phyloP scores from a whole-genome alignment of 495 filamentous ascomycete genomes.

The Penicillium turbatum region DNA sequence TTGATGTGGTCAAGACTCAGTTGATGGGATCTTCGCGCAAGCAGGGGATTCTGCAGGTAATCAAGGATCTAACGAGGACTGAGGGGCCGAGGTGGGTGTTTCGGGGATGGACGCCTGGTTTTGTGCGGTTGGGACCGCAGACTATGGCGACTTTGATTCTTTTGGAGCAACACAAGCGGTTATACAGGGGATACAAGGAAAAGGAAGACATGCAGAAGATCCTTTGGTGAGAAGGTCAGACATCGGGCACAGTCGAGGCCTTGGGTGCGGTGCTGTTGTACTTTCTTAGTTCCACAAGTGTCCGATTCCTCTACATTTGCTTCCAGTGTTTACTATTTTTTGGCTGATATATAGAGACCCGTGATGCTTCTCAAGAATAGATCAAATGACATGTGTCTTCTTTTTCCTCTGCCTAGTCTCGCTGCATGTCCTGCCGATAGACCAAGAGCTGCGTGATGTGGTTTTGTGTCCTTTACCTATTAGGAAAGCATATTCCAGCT shows the following conservation, averaged over 20 bases:
- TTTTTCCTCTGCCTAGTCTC: too few relatives aligned
- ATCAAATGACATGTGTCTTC: too few relatives aligned
- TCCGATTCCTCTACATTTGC: background rate
- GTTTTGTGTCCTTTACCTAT: too few relatives aligned
- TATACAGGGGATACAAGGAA: constrained; percentile 34
- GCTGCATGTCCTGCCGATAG: too few relatives aligned
- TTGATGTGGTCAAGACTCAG: constrained; percentile 87
- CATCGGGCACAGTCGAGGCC: background rate
- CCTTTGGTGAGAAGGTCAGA: background rate
- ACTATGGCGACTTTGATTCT: constrained; percentile 85
- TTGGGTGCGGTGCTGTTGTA: background rate
- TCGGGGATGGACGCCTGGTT: constrained; percentile 85
- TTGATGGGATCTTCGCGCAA: constrained; percentile 54
- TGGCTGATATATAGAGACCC: background rate
- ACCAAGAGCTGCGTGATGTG: too few relatives aligned
- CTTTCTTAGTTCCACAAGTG: background rate
- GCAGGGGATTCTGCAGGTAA: constrained; percentile 9
- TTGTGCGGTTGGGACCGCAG: constrained; percentile 75
- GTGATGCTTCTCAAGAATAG: background rate
- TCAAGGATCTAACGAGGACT: constrained; percentile 12
- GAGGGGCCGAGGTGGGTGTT: constrained; percentile 68
- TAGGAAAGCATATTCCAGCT: too few relatives aligned
- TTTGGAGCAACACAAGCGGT: constrained; percentile 72
- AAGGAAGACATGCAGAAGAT: background rate
- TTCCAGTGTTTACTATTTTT: background rate